Conservation (phyloP, 495 filamentous ascomycete species). For the Aspergillus saccharolyticus region DNA sequence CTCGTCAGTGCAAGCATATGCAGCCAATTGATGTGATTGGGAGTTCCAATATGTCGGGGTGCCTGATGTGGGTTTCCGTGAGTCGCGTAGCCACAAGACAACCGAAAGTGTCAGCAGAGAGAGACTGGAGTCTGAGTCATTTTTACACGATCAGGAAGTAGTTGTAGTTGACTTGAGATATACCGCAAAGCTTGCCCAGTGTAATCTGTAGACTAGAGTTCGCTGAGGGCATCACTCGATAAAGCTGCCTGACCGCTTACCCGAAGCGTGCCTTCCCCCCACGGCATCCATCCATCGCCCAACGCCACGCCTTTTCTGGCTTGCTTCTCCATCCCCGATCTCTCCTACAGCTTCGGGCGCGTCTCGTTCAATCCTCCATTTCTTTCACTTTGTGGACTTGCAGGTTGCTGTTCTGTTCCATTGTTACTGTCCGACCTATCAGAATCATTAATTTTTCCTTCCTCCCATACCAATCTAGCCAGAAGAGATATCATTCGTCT, state of each 20-base stretch:
- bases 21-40: neutral
- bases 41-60: neutral
- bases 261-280: conserved; percentile 20
- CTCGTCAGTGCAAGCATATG: no score
- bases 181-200: neutral
- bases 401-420: neutral
- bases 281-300: conserved; percentile 23
- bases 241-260: conserved; percentile 31
- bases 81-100: neutral
- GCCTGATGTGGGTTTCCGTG: neutral
- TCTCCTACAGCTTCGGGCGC: neutral
- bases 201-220: no score
- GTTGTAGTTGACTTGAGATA: neutral
- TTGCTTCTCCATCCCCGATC: conserved; percentile 9
- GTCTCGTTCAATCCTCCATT: neutral
- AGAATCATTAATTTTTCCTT: neutral
- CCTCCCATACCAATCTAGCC: neutral
- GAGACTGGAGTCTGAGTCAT: no score
- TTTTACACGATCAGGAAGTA: neutral
- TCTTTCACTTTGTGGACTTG: neutral
- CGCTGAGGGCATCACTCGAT: neutral
- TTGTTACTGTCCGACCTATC: neutral
- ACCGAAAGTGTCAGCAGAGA: neutral
- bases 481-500: neutral
- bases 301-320: conserved; percentile 30